Evolutionary conservation across 331 rosid genomes (phyloP), one percentile per base, ranked within the genome.

Genomic region (Spiraea crenata): DNA sequence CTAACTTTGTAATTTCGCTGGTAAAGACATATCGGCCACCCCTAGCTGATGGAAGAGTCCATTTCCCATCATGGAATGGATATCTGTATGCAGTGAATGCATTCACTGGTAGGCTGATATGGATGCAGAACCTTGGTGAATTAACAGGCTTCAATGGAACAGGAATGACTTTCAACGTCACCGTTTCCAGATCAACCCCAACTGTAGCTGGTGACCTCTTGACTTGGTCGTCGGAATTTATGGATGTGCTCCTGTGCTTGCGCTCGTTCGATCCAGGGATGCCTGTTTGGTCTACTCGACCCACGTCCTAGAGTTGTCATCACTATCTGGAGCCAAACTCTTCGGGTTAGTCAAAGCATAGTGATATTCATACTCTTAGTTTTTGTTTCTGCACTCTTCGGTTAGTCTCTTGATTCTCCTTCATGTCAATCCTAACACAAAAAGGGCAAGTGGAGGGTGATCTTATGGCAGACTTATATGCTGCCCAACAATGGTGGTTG

Each of bases 31-130:
- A 47, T 67, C 74, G 0, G 86, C 86, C 9, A 82, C 81, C 7
- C 83, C 81, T 82, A 20, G 81, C 81, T 11, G 38, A 50, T 7
- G 83, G 83, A 39, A 68, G 60, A 39, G 77, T 75, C 40, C 68
- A 82, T 46, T 82, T 82, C 41, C 86, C 86, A 16, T 82, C 86
- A 3, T 82, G 86, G 86, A 75, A 82, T 20, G 81, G 86, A 20
- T 45, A 67, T 45, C 50, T 82, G 20, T 68, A 75, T 40, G 83
- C 79, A 0, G 81, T 82, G 20, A 62, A 72, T 57, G 79, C 81
- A 34, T 57, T 69, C 7, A 63, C 45, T 11, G 86, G 86, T 14
- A 16, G 42, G 14, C 44, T 76, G 49, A 61, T 72, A 56, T 79
- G 86, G 81, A 45, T 51, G 60, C 83, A 41, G 67, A 82, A 68